Percentiles rank a stretch among this genome's conserved stretches.
These are phyloP conservation scores for Leccinum rimulosum DNA, from an alignment of 768 basidiomycete species.

Conservation along the genomic window DNA sequence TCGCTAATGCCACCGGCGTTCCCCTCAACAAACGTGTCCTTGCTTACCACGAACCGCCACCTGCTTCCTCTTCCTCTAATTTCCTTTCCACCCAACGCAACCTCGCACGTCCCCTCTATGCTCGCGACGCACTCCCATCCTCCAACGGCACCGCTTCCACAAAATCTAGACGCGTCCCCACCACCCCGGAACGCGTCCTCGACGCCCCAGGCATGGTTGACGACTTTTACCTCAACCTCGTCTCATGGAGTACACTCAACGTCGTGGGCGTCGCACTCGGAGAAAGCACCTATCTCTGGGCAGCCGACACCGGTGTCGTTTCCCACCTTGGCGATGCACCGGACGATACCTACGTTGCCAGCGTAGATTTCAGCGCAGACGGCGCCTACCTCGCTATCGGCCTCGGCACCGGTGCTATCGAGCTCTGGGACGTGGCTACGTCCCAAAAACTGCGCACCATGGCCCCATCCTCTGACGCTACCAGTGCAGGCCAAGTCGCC, in stretches of 20 bases:
- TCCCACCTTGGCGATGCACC: constrained; percentile 71
- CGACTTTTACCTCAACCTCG: constrained; percentile 95
- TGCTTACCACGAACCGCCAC: constrained; percentile 85
- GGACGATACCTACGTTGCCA: constrained; percentile 71
- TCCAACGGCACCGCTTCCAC: constrained; percentile 63
- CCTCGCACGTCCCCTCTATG: constrained; percentile 72
- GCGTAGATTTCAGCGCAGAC: constrained; percentile 77
- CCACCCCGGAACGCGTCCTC: constrained; percentile 87
- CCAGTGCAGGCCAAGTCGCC: constrained; percentile 62
- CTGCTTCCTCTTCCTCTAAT: constrained; percentile 71
- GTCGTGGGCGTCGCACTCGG: constrained; percentile 88
- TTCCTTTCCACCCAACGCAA: constrained; percentile 76
- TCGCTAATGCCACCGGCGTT: constrained; percentile 73
- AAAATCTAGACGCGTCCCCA: constrained; percentile 80
- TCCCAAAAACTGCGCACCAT: constrained; percentile 86
- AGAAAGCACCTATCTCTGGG: constrained; percentile 89
- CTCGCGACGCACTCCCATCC: constrained; percentile 59
- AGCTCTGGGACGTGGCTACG: constrained; percentile 90
- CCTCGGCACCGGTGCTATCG: constrained; percentile 77
- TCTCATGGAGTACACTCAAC: constrained; percentile 87
- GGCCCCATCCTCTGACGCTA: constrained; percentile 41
- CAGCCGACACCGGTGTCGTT: constrained; percentile 86
- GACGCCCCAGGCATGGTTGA: constrained; percentile 93
- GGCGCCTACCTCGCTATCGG: constrained; percentile 83
- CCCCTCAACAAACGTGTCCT: constrained; percentile 80